Base-by-base conservation (phyloP, 2,329 filamentous ascomycete genomes). In the Coleophoma crateriformis region DNA sequence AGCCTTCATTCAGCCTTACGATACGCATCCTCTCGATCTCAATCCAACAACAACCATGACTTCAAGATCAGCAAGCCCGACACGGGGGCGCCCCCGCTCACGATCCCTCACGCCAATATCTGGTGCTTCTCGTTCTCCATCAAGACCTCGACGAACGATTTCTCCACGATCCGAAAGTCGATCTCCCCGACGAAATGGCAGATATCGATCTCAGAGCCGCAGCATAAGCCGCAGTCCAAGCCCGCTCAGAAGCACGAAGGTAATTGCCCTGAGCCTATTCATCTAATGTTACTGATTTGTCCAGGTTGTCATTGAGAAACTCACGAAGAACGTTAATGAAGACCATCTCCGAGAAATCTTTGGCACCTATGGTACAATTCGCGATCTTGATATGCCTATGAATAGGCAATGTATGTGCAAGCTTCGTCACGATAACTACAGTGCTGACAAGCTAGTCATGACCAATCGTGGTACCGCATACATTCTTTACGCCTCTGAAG, bases 401-500 rank as follows among this genome's bases (percentile, higher is more conserved):
- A 96, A 95, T 64, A 80, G 85, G 64, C 80, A 85, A 57, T 94
- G 90, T 94, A 76, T 68, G 83, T 65, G 20, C 48, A 50, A 34
- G 46, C 42, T 40, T 7, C 19, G 44, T 49, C 41, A 20, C 39
- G 5, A 40, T 37, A 44, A 45, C 45, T 33, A 44, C 32, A 46
- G 8, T 54, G 46, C 59, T 65, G 51, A 64, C 39, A 55, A 38
- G 37, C 53, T 61, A 94, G 89, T 88, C 74, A 86, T 88, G 67
- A 90, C 84, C 48, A 97, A 97, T 63, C 85, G 92, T 50, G 92
- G 94, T 43, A 95, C 90, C 27, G 94, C 92, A 33, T 97, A 96
- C 67, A 90, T 97, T 55, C 77, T 96, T 39, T 99, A 87, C 69
- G 75, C 82, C 48, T 77, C 86, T 57, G 81, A 90, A 56, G 75